Conservation (phyloP, 2,329 filamentous ascomycete species). For the Myriosclerotinia duriaeana region DNA sequence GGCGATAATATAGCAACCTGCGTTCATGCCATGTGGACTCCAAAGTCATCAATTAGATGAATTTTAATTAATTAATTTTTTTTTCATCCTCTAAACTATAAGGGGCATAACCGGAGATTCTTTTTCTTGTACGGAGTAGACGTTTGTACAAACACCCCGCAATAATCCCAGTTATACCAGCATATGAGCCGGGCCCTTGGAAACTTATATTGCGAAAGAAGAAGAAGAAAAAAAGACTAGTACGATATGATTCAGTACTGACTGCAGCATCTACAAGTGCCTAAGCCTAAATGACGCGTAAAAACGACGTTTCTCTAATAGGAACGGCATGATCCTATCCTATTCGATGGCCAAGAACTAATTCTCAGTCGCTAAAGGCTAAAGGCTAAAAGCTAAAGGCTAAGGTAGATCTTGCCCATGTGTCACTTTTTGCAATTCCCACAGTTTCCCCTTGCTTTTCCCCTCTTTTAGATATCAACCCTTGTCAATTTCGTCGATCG, state of each 20-base stretch:
- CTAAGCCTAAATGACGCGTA: conserved; percentile 24
- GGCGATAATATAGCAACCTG: conserved; percentile 12
- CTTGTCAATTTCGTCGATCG: conserved; percentile 19
- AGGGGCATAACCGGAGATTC: conserved; percentile 1
- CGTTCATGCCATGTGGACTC: background rate
- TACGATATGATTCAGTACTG: conserved; percentile 1
- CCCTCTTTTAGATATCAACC: conserved; percentile 18
- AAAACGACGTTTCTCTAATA: background rate
- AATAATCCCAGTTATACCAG: conserved; percentile 23
- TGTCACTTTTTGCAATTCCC: background rate
- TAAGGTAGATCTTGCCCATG: conserved; percentile 14
- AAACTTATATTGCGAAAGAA: conserved; percentile 10
- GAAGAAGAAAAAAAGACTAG: background rate
- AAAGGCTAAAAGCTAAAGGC: background rate
- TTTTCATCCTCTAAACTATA: background rate
- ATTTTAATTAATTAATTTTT: background rate
- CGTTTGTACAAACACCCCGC: conserved; percentile 24
- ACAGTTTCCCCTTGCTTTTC: conserved; percentile 15
- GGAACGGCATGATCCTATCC: background rate
- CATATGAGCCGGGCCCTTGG: conserved; percentile 24
- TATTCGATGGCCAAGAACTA: background rate
- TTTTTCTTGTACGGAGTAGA: background rate
- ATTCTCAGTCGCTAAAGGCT: background rate
- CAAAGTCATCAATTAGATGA: conserved; percentile 7
- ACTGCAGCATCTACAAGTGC: background rate